phyloP scores from a whole-genome alignment of 148 eudicot species.

The Silene latifolia region DNA sequence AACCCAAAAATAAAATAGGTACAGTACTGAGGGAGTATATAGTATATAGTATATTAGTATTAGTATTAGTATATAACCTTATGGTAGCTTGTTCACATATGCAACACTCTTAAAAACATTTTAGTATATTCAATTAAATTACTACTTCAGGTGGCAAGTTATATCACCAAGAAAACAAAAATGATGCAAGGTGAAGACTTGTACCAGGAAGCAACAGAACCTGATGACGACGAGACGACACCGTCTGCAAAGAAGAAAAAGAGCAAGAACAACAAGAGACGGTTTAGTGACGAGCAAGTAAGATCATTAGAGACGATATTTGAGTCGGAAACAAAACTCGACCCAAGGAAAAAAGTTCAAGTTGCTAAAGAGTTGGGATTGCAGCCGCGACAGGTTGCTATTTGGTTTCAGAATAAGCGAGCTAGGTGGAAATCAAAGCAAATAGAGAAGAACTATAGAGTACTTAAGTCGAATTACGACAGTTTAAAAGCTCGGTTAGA shows the following conservation, averaged over 20 bases:
- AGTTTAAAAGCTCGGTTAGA: constrained; percentile 42
- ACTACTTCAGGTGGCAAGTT: constrained; percentile 18
- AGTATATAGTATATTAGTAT: too few relatives aligned
- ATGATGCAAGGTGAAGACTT: constrained; percentile 35
- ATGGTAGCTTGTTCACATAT: constrained; percentile 27
- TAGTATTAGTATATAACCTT: constrained; percentile 14
- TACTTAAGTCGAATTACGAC: constrained; percentile 42
- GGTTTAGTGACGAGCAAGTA: constrained; percentile 64
- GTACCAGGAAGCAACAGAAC: constrained; percentile 24
- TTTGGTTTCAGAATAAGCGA: constrained; percentile 76
- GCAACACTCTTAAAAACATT: constrained; percentile 22
- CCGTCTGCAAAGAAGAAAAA: constrained; percentile 31
- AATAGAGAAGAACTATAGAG: constrained; percentile 44
- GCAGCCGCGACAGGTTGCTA: constrained; percentile 70
- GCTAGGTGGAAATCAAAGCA: constrained; percentile 71
- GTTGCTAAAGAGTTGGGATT: constrained; percentile 60
- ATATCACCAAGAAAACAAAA: constrained; percentile 17
- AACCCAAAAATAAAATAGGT: too few relatives aligned
- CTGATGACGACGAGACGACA: constrained; percentile 16
- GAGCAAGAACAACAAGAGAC: constrained; percentile 40
- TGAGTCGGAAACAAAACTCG: constrained; percentile 53
- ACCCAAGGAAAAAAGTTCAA: constrained; percentile 58
- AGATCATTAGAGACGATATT: constrained; percentile 52
- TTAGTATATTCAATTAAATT: constrained; percentile 10
- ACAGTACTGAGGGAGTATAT: too few relatives aligned